These are phyloP conservation scores for Spergularia azorica DNA, from an alignment of 179 eudicot species.

Conservation along the genomic window DNA sequence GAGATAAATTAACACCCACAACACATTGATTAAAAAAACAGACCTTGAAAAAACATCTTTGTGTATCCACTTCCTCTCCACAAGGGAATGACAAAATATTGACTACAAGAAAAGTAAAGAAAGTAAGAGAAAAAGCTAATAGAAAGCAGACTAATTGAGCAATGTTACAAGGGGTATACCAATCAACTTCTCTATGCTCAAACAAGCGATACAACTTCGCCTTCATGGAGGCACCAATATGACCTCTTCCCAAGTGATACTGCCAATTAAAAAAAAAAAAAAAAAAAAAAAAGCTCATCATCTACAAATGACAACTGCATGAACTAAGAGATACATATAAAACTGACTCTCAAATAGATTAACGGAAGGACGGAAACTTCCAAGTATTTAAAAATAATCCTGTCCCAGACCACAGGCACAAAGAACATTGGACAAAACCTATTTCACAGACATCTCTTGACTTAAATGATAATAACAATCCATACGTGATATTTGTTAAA, in stretches of 20 bases:
- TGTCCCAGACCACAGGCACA: background rate
- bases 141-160: conserved; percentile 10
- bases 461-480: too few relatives aligned
- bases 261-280: conserved; percentile 27
- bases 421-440: background rate
- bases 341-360: background rate
- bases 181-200: conserved; percentile 64
- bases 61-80: conserved; percentile 96
- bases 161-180: conserved; percentile 38
- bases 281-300: conserved; percentile 9
- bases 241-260: conserved; percentile 94
- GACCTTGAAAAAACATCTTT: conserved; percentile 95
- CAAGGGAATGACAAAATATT: conserved; percentile 79
- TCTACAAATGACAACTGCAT: background rate
- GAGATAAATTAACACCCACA: background rate
- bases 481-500: too few relatives aligned
- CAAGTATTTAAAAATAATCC: background rate
- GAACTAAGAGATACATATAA: background rate
- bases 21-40: conserved; percentile 20
- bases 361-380: background rate
- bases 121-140: conserved; percentile 18
- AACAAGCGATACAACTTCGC: conserved; percentile 60
- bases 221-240: conserved; percentile 79
- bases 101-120: conserved; percentile 46
- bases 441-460: background rate